phyloP scores from a whole-genome alignment of 441 rosid genomes.

The Gossypium schwendimanii region DNA sequence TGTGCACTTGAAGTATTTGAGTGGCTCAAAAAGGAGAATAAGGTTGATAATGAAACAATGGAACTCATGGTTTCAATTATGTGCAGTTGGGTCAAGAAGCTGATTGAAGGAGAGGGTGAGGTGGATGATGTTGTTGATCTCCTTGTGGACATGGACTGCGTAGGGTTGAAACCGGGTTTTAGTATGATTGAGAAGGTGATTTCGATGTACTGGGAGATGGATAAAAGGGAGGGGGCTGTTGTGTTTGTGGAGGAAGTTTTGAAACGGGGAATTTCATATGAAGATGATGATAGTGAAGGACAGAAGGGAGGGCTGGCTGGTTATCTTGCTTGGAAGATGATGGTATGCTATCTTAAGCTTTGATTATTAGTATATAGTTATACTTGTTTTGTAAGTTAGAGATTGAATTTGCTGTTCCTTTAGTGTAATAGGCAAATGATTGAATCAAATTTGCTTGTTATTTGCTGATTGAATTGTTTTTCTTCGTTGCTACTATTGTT shows the following conservation, averaged over 20 bases:
- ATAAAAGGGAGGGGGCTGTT: conserved; percentile 53
- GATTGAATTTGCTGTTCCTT: not conserved
- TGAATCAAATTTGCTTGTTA: not conserved
- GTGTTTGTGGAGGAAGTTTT: conserved; percentile 66
- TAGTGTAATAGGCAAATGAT: not conserved
- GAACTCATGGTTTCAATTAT: conserved; percentile 89
- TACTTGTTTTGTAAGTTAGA: not conserved
- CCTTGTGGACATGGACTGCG: conserved; percentile 84
- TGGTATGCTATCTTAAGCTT: conserved; percentile 39
- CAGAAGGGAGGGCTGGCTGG: conserved; percentile 81
- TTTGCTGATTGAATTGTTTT: not conserved
- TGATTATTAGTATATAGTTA: not conserved
- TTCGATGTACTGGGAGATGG: conserved; percentile 75
- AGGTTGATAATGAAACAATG: conserved; percentile 81
- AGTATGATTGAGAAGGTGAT: conserved; percentile 90
- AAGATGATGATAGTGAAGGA: conserved; percentile 37
- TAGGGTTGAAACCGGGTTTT: conserved; percentile 75
- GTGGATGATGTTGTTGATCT: conserved; percentile 63
- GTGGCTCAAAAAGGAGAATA: conserved; percentile 74
- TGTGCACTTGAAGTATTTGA: conserved; percentile 92
- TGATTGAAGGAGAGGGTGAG: conserved; percentile 52
- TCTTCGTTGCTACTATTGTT: not conserved
- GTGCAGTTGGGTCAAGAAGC: conserved; percentile 83
- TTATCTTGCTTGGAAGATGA: conserved; percentile 88
- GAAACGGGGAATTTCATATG: conserved; percentile 38